phyloP scores from a whole-genome alignment of 441 rosid species.

The Adansonia gregorii region DNA sequence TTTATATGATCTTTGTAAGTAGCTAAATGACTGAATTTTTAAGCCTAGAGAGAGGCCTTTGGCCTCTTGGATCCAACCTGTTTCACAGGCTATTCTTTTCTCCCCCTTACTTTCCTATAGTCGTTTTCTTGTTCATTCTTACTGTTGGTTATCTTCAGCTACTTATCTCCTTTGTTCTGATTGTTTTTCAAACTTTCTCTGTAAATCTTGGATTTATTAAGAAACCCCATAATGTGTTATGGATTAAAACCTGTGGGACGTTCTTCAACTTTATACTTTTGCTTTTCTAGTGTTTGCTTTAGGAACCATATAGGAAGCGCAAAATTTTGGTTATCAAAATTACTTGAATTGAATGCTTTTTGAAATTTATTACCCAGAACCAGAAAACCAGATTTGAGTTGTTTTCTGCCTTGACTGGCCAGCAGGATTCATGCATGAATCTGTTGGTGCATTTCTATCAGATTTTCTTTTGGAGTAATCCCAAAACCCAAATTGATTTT shows the following conservation, averaged over 20 bases:
- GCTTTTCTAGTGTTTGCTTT: constrained; percentile 12
- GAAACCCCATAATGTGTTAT: neutral
- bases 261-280: neutral
- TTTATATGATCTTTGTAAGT: neutral
- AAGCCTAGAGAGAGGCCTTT: neutral
- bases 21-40: neutral
- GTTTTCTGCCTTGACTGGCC: neutral
- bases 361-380: constrained; percentile 15
- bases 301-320: neutral
- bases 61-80: neutral
- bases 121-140: neutral
- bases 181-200: neutral
- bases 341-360: neutral
- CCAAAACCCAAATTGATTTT: neutral
- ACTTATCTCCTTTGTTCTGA: neutral
- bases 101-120: too few relatives aligned
- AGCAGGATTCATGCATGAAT: constrained; percentile 18
- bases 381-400: neutral
- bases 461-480: neutral
- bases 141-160: neutral
- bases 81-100: neutral
- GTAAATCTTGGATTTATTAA: neutral
- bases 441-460: neutral
- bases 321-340: neutral
- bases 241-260: neutral